These are phyloP conservation scores for Hsuehochloa calcarea DNA, from an alignment of 176 grass and related monocot genomes.

Conservation along the genomic window DNA sequence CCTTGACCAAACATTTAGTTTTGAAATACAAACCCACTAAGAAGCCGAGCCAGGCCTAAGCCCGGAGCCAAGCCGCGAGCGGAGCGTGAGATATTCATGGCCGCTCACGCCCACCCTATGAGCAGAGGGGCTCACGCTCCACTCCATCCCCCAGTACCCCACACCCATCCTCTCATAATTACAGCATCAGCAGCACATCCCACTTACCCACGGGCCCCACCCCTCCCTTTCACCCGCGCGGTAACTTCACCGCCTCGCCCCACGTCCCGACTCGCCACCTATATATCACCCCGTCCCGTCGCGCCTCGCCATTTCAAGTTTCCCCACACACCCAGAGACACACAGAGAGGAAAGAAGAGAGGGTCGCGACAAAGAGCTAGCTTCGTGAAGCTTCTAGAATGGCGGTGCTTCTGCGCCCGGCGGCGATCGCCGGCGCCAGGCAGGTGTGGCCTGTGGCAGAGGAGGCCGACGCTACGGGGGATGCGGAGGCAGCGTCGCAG, in stretches of 20 bases:
- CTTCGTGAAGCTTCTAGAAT: constrained; percentile 29
- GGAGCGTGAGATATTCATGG: not conserved
- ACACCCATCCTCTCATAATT: not conserved
- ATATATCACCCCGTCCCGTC: constrained; percentile 54
- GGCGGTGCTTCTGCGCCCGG: constrained; percentile 68
- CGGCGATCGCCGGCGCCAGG: constrained; percentile 53
- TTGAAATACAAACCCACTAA: too few relatives aligned
- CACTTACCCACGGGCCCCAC: not conserved
- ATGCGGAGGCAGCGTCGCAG: constrained; percentile 63
- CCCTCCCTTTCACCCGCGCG: not conserved
- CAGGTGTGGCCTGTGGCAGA: constrained; percentile 76
- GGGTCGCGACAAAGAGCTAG: not conserved
- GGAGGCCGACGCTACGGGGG: constrained; percentile 36
- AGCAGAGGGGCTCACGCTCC: too few relatives aligned
- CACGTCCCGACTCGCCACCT: not conserved
- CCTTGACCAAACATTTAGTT: too few relatives aligned
- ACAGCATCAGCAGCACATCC: not conserved
- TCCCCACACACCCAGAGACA: constrained; percentile 12
- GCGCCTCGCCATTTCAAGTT: constrained; percentile 75
- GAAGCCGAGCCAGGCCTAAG: not conserved
- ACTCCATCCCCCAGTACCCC: too few relatives aligned
- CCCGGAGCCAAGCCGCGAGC: not conserved
- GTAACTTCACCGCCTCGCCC: constrained; percentile 41
- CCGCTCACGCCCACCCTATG: not conserved
- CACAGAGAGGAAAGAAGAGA: not conserved